Base-by-base conservation (phyloP, 2,329 filamentous ascomycete species). In the Clonostachys sp. region DNA sequence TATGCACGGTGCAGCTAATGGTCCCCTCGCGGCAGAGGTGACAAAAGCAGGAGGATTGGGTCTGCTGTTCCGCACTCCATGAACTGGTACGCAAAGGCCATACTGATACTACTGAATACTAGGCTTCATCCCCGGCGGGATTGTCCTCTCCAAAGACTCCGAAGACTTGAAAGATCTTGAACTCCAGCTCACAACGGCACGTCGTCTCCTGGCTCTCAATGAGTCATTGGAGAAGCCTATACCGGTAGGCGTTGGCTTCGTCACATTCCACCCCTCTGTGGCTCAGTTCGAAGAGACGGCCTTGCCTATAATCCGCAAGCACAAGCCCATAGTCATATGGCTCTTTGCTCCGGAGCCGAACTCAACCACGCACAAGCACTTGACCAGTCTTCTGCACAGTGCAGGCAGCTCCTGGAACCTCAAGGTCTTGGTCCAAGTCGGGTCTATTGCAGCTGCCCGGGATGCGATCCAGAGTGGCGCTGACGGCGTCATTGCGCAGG, bases 401-500 rank as follows among this genome's bases (percentile, higher is more conserved):
- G 24, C 24, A 30, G 44, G 17, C 5, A 47, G 62, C 13, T 53
- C 45, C 16, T 45, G 52, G 7, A 64, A 57, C 39, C 68, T 77
- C 52, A 70, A 71, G 49, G 72, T 84, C 9, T 81, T 83, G 61
- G 71, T 84, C 2, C 83, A 86, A 58, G 71, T 84, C 12, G 83
- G 83, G 36, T 83, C 76, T 34, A 77, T 85, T 4, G 59, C 62
- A 1, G 74, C 80, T 8, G 82, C 81, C 9, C 45, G 74, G 12
- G 70, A 73, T 48, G 76, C 73, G 1, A 66, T 73, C 2, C 42
- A 53, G 16, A 65, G 73, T 18, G 76, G 73, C 1, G 64, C 78
- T 1, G 80, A 86, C 54, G 79, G 78, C 33, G 55, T 86, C 3
- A 78, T 86, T 6, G 71, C 80, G 5, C 83, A 86, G 61, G 83